Evolutionary conservation across 2,329 filamentous ascomycete species (phyloP).

Genomic region (Ophiosphaerella korrae): DNA sequence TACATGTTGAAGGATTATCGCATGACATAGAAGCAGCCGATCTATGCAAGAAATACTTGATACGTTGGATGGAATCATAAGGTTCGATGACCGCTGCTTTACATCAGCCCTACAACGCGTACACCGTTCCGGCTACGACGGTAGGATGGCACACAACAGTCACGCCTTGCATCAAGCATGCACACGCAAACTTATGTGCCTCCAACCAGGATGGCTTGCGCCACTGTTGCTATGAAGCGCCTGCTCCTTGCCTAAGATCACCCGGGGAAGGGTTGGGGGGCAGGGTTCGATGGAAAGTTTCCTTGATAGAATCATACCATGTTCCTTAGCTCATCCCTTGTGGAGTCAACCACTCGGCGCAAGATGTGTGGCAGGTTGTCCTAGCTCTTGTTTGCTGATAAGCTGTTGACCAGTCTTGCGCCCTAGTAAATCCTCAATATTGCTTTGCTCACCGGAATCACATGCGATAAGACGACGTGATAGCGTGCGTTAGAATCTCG

Average conservation of each 20-base stretch:
- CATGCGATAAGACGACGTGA: conserved; percentile 22
- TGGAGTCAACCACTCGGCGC: conserved; percentile 16
- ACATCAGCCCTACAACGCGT: conserved; percentile 30
- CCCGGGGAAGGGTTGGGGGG: conserved; percentile 7
- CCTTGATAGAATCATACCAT: conserved; percentile 1
- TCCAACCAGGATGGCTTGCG: conserved; percentile 6
- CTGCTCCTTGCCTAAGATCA: conserved; percentile 6
- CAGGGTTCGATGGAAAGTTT: not conserved
- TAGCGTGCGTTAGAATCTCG: conserved; percentile 12
- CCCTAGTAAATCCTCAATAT: conserved; percentile 3
- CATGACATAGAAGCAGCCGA: conserved; percentile 6
- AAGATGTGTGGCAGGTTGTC: conserved; percentile 11
- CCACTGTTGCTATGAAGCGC: conserved; percentile 1
- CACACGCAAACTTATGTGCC: conserved; percentile 11
- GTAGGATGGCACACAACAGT: conserved; percentile 12
- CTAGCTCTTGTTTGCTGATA: conserved; percentile 4
- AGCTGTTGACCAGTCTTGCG: conserved; percentile 10
- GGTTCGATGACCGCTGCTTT: conserved; percentile 15
- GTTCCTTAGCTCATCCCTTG: conserved; percentile 2
- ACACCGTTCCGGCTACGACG: conserved; percentile 10
- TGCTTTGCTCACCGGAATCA: conserved; percentile 20
- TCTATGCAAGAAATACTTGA: conserved; percentile 9
- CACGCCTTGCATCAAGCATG: conserved; percentile 11
- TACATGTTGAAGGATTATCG: not conserved
- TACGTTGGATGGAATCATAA: conserved; percentile 12